A percentile compares a stretch with the other conserved stretches of the same genome.
phyloP scores from a whole-genome alignment of 768 basidiomycete species.

The Mycena rosella region DNA sequence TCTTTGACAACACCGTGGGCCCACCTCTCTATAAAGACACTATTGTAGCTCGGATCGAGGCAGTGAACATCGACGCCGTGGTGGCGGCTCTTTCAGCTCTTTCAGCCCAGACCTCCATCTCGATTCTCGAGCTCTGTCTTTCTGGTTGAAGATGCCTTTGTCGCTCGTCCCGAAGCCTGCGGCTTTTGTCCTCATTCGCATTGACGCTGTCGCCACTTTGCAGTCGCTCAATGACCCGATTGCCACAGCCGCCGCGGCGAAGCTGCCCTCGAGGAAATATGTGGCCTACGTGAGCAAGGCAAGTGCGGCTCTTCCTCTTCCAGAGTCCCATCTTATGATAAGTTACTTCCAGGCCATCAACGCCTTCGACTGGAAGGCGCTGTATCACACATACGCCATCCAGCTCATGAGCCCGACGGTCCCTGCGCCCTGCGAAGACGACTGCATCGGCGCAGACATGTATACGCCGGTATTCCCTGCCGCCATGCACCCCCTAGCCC shows the following conservation, averaged over 20 bases:
- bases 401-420: constrained; percentile 23
- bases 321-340: background rate
- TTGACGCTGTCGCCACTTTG: constrained; percentile 29
- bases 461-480: constrained; percentile 19
- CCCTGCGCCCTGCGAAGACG: constrained; percentile 5
- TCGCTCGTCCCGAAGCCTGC: constrained; percentile 20
- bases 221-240: constrained; percentile 22
- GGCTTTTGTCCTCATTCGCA: constrained; percentile 18
- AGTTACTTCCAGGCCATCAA: constrained; percentile 10
- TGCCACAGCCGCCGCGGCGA: constrained; percentile 19
- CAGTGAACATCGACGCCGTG: constrained; percentile 17
- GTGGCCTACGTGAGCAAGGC: constrained; percentile 33
- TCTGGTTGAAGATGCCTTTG: constrained; percentile 20
- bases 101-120: background rate
- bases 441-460: constrained; percentile 19
- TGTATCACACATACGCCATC: constrained; percentile 26
- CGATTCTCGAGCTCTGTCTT: background rate
- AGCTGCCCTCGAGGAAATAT: constrained; percentile 12
- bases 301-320: background rate
- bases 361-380: constrained; percentile 20
- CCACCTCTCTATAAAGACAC: constrained; percentile 13
- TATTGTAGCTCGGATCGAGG: background rate
- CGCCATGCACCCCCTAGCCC: background rate
- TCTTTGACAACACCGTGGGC: constrained; percentile 21
- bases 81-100: background rate